Base-by-base conservation (phyloP, 805 yeast species). In the Saccharomyces jurei region DNA sequence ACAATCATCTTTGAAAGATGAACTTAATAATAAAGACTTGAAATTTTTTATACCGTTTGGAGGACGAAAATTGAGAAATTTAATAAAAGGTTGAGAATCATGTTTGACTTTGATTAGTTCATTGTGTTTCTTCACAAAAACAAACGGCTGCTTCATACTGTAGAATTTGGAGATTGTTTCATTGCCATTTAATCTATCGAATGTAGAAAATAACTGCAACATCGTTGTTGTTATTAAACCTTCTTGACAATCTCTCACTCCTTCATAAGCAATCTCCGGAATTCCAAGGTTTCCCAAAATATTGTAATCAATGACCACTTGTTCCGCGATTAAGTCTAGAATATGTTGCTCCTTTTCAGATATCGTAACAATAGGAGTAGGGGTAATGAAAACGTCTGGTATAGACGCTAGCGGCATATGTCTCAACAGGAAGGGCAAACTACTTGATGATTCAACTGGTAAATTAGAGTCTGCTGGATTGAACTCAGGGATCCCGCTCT, bases 391-490 rank as follows among this genome's bases (percentile, higher is more conserved):
- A 13, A 65, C 61, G 14, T 75, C 72, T 0, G 95, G 92, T 10
- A 87, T 81, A 0, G 87, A 78, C 48, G 77, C 73, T 0, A 84
- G 73, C 21, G 88, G 84, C 55, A 85, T 79, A 46, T 83, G 80
- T 55, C 91, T 71, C 28, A 87, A 67, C 10, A 87, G 74, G 68
- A 87, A 81, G 1, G 90, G 91, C 32, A 86, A 67, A 69, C 84
- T 83, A 58, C 84, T 86, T 5, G 87, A 77, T 2, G 67, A 59
- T 49, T 65, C 67, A 5, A 64, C 56, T 9, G 50, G 47, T 31
- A 53, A 31, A 2, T 63, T 54, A 3, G 52, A 52, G 25, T 51
- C 54, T 5, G 60, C 55, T 4, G 61, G 54, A 6, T 58, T 56
- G 11, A 57, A 31, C 22, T 56, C 62, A 8, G 63, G 55, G 30